Evolutionary conservation across 345 rosid species (phyloP), one percentile per base, ranked within the genome.

Genomic region (Toxicodendron radicans): DNA sequence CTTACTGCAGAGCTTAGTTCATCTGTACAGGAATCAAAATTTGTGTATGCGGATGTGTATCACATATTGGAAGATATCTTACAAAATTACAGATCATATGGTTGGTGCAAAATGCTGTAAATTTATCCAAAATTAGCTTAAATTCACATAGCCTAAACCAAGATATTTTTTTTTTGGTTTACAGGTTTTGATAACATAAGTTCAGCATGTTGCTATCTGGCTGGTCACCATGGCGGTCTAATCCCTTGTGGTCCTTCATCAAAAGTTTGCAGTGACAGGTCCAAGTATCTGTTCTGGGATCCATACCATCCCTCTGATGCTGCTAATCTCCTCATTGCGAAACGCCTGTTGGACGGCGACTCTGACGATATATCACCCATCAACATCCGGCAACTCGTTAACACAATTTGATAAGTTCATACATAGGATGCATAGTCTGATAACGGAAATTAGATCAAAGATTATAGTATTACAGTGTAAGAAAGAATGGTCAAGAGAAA

Each of bases 301-400:
- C 86, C 90, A 7, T 85, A 53, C 75, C 90, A 88, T 83, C 92
- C 92, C 4, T 80, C 92, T 0, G 90, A 88, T 33, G 87, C 92
- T 32, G 14, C 90, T 2, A 86, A 86, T 64, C 51, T 60, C 52
- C 53, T 88, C 46, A 75, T 86, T 9, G 86, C 92, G 0, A 75
- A 78, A 48, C 87, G 84, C 7, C 77, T 88, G 3, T 16, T 83
- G 46, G 85, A 86, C 14, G 90, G 90, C 0, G 82, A 75, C 66
- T 18, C 73, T 9, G 16, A 13, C 11, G 85, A 82, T 75, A 77
- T 87, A 68, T 75, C 77, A 0, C 89, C 90, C 0, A 18, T 75
- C 32, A 88, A 88, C 73, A 43, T 88, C 58, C 80, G 83, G 32
- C 85, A 77, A 23, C 86, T 88, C 1, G 73, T 61, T 12, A 27